Conservation (phyloP, 805 yeast species). For the Osmozyma mogii region DNA sequence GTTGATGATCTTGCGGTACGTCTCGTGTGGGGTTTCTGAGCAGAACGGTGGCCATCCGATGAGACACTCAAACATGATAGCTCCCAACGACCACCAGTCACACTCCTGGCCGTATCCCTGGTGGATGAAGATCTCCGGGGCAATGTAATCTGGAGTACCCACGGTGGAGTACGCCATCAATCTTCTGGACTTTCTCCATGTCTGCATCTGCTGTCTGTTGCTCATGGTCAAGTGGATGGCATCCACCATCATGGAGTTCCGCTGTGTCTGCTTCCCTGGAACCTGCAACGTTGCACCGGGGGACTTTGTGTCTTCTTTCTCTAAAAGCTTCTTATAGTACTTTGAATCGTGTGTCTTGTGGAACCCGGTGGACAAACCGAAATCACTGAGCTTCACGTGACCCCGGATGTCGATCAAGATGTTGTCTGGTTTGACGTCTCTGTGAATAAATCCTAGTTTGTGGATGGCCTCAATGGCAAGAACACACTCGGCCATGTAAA, state of each 20-base stretch:
- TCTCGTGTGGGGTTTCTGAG: slow-evolving; percentile 89
- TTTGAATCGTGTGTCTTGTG: slow-evolving; percentile 88
- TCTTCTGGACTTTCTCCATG: slow-evolving; percentile 89
- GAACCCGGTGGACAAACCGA: slow-evolving; percentile 83
- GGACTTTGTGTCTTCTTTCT: slow-evolving; percentile 40
- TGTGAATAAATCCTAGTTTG: slow-evolving; percentile 86
- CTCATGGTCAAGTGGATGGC: slow-evolving; percentile 94
- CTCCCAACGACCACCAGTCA: slow-evolving; percentile 97
- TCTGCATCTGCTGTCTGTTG: slow-evolving; percentile 88
- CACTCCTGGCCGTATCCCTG: slow-evolving; percentile 96
- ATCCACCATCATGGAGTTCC: slow-evolving; percentile 85
- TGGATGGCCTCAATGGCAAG: slow-evolving; percentile 92
- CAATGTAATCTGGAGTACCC: slow-evolving; percentile 94
- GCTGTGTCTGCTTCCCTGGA: slow-evolving; percentile 14
- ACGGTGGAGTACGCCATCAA: slow-evolving; percentile 94
- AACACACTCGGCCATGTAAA: slow-evolving; percentile 94
- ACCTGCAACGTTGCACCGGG: slow-evolving; percentile 12
- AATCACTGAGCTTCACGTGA: slow-evolving; percentile 63
- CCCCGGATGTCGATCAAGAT: slow-evolving; percentile 77
- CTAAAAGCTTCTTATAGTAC: slow-evolving; percentile 76
- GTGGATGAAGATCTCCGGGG: slow-evolving; percentile 87
- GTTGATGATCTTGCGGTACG: slow-evolving; percentile 82
- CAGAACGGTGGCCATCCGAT: slow-evolving; percentile 98
- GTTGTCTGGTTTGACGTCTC: slow-evolving; percentile 97
- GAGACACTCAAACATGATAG: slow-evolving; percentile 92